phyloP scores from a whole-genome alignment of 352 stramenopile species.

The Aphanomyces invadans region DNA sequence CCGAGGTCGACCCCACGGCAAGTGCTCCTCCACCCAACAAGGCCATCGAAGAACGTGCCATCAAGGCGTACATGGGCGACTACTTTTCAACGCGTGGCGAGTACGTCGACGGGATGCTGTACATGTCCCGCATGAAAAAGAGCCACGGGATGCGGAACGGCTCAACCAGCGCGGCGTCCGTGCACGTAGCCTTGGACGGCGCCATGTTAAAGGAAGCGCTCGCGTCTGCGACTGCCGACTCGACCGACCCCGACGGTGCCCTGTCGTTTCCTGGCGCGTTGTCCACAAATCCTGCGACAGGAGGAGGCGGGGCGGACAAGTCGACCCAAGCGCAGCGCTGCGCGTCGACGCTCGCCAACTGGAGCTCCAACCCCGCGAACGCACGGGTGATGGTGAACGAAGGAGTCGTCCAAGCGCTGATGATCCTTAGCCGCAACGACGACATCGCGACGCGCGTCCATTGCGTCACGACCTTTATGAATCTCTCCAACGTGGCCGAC shows the following conservation, averaged over 20 bases:
- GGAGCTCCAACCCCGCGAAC: conserved; percentile 81
- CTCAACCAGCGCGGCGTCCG: neutral
- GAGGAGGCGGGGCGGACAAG: neutral
- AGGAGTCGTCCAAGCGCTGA: conserved; percentile 77
- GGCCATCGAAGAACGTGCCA: conserved; percentile 26
- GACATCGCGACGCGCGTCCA: conserved; percentile 51
- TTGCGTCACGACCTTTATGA: conserved; percentile 83
- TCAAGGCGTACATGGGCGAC: conserved; percentile 65
- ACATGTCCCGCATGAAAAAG: conserved; percentile 82
- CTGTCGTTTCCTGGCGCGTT: conserved; percentile 28
- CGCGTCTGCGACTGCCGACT: conserved; percentile 29
- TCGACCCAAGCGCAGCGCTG: conserved; percentile 50
- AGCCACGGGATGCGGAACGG: conserved; percentile 46
- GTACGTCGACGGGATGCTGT: conserved; percentile 80
- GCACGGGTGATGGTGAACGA: conserved; percentile 81
- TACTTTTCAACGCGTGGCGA: conserved; percentile 73
- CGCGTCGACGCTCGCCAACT: conserved; percentile 79
- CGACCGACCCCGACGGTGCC: neutral
- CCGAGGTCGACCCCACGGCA: neutral
- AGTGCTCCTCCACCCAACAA: neutral
- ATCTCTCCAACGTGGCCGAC: conserved; percentile 65
- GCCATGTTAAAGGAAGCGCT: conserved; percentile 46
- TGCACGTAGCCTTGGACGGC: conserved; percentile 25
- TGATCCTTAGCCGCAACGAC: conserved; percentile 60
- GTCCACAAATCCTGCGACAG: neutral